Evolutionary conservation across 805 yeast species (phyloP), one percentile per base, ranked within the genome.

Genomic region (Nakazawaea pomicola): DNA sequence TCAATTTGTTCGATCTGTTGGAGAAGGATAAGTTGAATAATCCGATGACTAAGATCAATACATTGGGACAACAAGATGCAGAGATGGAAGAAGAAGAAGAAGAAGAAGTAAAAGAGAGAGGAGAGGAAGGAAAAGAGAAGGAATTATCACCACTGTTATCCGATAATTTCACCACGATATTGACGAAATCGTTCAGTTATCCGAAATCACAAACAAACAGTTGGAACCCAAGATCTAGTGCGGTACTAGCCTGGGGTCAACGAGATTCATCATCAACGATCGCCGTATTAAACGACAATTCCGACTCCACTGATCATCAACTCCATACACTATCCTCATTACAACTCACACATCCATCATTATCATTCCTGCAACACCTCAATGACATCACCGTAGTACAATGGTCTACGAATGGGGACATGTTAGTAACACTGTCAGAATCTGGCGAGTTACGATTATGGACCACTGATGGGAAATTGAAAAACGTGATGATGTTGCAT

Each of bases 381-480:
- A 53, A 53, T 25, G 61, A 58, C 19, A 54, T 55, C 6, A 46
- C 50, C 6, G 23, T 15, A 14, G 41, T 74, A 3, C 48, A 76
- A 8, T 87, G 95, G 95, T 73, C 86, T 10, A 80, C 82, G 1
- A 61, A 64, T 40, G 95, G 95, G 0, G 64, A 72, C 30, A 50
- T 68, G 11, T 57, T 88, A 3, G 67, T 83, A 11, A 82, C 90
- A 0, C 83, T 80, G 3, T 70, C 80, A 2, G 76, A 71, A 41
- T 71, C 71, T 52, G 96, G 96, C 11, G 91, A 83, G 50, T 52
- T 89, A 7, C 63, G 91, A 42, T 65, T 85, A n/a, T 89, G 95
- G 95, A 72, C 80, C 9, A 67, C 74, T 0, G 81, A 77, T 35
- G 95, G 95, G 0, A 70, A 72, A 23, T 63, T 87, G 29, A 66